Evolutionary conservation across 768 basidiomycete genomes (phyloP).

Genomic region (Russula vinacea): DNA sequence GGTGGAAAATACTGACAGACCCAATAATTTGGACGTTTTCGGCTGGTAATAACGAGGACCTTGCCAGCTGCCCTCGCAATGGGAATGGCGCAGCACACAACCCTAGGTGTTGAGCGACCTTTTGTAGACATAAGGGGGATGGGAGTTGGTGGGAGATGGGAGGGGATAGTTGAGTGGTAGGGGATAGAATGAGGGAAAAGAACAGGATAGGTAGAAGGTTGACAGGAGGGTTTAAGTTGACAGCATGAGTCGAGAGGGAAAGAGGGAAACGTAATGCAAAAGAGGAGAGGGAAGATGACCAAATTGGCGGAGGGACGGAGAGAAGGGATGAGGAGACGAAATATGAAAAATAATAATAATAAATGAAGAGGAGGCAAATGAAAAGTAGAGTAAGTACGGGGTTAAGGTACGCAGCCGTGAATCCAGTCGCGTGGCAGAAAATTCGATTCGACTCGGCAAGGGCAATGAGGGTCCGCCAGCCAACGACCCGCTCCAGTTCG

Average conservation of each 20-base stretch:
- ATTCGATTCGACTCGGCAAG: slow-evolving; percentile 29
- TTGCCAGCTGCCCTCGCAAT: slow-evolving; percentile 71
- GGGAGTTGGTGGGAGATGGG: slow-evolving; percentile 2
- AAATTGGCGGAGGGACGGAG: slow-evolving; percentile 4
- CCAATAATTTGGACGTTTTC: slow-evolving; percentile 78
- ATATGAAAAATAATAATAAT: background rate
- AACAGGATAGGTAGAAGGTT: slow-evolving; percentile 2
- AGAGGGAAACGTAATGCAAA: slow-evolving; percentile 21
- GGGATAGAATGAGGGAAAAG: background rate
- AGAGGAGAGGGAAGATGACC: slow-evolving; percentile 4
- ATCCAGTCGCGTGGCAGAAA: slow-evolving; percentile 39
- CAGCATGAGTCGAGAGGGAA: slow-evolving; percentile 26
- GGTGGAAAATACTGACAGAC: slow-evolving; percentile 66
- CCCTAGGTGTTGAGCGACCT: slow-evolving; percentile 74
- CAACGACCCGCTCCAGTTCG: slow-evolving; percentile 33
- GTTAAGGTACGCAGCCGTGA: slow-evolving; percentile 15
- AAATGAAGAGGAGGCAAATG: background rate
- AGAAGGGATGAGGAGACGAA: background rate
- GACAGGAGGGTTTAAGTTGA: slow-evolving; percentile 25
- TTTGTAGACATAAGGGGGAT: slow-evolving; percentile 44
- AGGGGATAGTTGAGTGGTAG: background rate
- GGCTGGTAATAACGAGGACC: slow-evolving; percentile 79
- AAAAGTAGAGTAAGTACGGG: slow-evolving; percentile 2
- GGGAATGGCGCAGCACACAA: slow-evolving; percentile 90
- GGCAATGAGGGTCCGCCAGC: slow-evolving; percentile 17